A percentile compares a stretch with the other conserved stretches of the same genome.
These are phyloP conservation scores for Eimeria brunetti DNA, from an alignment of 169 alveolate genomes.

Conservation along the genomic window DNA sequence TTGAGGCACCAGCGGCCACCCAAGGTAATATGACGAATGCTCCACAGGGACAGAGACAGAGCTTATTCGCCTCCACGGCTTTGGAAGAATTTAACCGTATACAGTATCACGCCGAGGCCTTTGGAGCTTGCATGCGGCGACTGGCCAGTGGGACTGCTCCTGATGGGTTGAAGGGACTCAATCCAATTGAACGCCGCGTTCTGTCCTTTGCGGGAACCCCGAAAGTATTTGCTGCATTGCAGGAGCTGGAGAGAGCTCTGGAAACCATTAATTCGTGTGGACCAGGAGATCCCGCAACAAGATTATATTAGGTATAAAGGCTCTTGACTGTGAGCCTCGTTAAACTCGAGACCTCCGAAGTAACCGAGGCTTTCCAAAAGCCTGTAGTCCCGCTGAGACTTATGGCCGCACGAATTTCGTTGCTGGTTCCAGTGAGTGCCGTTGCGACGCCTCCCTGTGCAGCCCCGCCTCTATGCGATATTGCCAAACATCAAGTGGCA, in stretches of 20 bases:
- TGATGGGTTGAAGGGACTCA: conserved; percentile 73
- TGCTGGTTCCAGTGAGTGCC: neutral
- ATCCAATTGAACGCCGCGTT: conserved; percentile 70
- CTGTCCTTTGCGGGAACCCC: conserved; percentile 79
- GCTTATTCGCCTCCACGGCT: conserved; percentile 33
- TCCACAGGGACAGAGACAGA: neutral
- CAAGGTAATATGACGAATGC: neutral
- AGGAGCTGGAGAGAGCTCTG: conserved; percentile 68
- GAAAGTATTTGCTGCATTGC: conserved; percentile 66
- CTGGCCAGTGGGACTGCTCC: conserved; percentile 80
- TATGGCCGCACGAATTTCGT: neutral
- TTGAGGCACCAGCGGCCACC: neutral
- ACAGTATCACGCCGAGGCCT: conserved; percentile 46
- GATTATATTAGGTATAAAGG: conserved; percentile 7
- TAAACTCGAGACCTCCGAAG: neutral
- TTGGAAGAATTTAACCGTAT: conserved; percentile 50
- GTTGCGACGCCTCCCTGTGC: neutral
- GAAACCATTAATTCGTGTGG: conserved; percentile 50
- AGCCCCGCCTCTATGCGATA: neutral
- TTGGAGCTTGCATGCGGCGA: conserved; percentile 62
- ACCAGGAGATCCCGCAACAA: conserved; percentile 15
- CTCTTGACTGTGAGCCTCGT: neutral
- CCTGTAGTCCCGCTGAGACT: neutral
- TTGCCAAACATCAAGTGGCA: neutral
- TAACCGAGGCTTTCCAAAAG: too few relatives aligned